Percentiles rank a stretch among this genome's conserved stretches.
Conservation (phyloP, 371 early-diverging fungal species). For the Rozella allomycis region DNA sequence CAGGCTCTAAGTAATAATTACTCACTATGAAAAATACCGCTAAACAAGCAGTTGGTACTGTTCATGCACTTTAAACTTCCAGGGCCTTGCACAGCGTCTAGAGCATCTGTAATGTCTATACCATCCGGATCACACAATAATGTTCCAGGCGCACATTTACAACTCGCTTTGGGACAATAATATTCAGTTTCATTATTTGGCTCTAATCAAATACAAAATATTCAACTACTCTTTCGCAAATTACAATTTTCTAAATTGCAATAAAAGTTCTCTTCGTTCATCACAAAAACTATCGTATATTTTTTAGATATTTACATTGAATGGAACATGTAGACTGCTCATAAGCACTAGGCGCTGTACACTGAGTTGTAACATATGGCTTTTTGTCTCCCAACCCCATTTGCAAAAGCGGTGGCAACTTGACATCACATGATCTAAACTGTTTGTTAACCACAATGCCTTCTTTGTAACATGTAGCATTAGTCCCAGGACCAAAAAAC, state of each 20-base stretch:
- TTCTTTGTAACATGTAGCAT: constrained; percentile 1
- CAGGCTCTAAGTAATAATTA: not conserved
- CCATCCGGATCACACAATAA: no score
- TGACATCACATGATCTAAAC: not conserved
- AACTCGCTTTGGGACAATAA: no score
- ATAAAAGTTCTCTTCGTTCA: no score
- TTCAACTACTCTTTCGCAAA: no score
- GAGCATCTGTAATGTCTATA: not conserved
- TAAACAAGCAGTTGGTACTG: not conserved
- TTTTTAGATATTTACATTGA: not conserved
- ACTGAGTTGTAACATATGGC: not conserved
- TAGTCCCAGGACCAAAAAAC: not conserved
- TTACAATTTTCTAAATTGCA: no score
- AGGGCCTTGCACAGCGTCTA: constrained; percentile 1
- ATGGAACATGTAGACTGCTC: not conserved
- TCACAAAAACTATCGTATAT: not conserved
- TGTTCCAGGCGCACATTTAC: no score
- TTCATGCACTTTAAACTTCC: not conserved
- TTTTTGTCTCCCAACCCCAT: not conserved
- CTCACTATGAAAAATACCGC: not conserved
- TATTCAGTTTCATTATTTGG: no score
- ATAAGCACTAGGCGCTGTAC: not conserved
- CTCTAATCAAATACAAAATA: no score
- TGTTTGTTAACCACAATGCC: not conserved
- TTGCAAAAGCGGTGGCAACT: not conserved